These are phyloP conservation scores for Daldinia childiae DNA, from an alignment of 495 filamentous ascomycete species.

Conservation along the genomic window DNA sequence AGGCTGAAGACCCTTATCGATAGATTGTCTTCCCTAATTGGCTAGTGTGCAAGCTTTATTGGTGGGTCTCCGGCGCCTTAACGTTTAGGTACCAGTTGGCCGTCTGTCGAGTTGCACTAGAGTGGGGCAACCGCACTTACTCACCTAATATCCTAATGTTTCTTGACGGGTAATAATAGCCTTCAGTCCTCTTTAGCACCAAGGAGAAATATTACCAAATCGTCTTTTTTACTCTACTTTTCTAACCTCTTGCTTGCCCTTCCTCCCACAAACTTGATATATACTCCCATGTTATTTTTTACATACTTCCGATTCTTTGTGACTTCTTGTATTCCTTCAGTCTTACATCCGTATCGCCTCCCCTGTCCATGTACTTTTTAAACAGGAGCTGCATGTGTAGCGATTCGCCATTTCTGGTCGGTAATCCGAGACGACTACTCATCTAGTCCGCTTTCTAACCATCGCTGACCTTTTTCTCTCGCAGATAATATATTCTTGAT, in stretches of 20 bases:
- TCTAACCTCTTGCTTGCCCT: constrained; percentile 18
- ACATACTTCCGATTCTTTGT: neutral
- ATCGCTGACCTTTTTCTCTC: constrained; percentile 24
- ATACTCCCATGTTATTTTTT: constrained; percentile 11
- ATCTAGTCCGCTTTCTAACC: constrained; percentile 9
- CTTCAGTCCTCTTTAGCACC: constrained; percentile 34
- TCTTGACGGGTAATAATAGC: constrained; percentile 33
- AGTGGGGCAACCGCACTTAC: constrained; percentile 38
- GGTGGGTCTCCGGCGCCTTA: constrained; percentile 27
- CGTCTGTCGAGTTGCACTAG: constrained; percentile 22
- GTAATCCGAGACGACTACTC: constrained; percentile 31
- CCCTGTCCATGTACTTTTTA: neutral
- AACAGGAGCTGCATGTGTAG: constrained; percentile 11
- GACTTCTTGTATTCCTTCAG: neutral
- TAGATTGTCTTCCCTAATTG: constrained; percentile 13
- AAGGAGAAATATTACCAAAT: constrained; percentile 41
- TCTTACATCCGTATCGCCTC: neutral
- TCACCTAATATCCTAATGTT: constrained; percentile 20
- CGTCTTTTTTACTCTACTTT: constrained; percentile 5
- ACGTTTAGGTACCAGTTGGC: constrained; percentile 33
- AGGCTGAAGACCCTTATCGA: constrained; percentile 37
- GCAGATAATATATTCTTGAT: constrained; percentile 12
- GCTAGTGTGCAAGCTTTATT: constrained; percentile 11
- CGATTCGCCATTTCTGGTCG: constrained; percentile 27
- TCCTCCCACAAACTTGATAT: constrained; percentile 29